Percentiles rank a stretch among this genome's conserved stretches.
phyloP scores from a whole-genome alignment of 1,284 basidiomycete genomes.

The Vanrija sp. region DNA sequence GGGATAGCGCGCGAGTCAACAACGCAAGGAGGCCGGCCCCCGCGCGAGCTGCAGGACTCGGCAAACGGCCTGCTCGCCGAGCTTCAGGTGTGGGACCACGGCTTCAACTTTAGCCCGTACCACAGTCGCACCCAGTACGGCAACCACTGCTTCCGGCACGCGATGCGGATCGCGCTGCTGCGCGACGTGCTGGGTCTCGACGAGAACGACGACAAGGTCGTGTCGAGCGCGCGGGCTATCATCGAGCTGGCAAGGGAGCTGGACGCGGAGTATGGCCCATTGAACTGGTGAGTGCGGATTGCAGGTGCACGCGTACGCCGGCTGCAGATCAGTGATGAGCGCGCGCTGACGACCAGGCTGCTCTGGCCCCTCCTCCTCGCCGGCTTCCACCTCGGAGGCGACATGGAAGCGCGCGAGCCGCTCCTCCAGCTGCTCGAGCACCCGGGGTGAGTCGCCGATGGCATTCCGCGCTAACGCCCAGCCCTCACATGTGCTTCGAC shows the following conservation, averaged over 20 bases:
- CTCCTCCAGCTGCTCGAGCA: constrained; percentile 32
- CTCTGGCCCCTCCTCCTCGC: constrained; percentile 44
- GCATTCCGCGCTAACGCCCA: background rate
- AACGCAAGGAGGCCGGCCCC: constrained; percentile 4
- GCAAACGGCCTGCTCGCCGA: constrained; percentile 38
- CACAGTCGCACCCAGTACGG: constrained; percentile 42
- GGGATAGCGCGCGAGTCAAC: constrained; percentile 16
- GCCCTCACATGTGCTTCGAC: constrained; percentile 42
- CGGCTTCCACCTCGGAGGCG: constrained; percentile 34
- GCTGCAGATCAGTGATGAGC: background rate
- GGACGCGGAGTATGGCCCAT: constrained; percentile 18
- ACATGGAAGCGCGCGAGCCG: constrained; percentile 26
- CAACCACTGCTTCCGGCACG: constrained; percentile 40
- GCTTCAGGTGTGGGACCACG: constrained; percentile 36
- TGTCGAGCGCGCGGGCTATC: constrained; percentile 27
- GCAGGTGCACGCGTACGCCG: too few relatives aligned
- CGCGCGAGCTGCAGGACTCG: constrained; percentile 20
- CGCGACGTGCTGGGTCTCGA: constrained; percentile 36
- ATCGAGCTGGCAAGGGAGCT: constrained; percentile 40
- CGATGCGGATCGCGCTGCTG: constrained; percentile 35
- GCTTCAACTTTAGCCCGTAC: constrained; percentile 35
- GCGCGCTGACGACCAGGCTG: constrained; percentile 27
- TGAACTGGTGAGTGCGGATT: constrained; percentile 30
- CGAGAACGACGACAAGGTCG: constrained; percentile 29
- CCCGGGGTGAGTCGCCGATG: constrained; percentile 24